A percentile compares a stretch with the other conserved stretches of the same genome.
Evolutionary conservation across 2,329 filamentous ascomycete species (phyloP).

Genomic region (Neonectria coccinea): DNA sequence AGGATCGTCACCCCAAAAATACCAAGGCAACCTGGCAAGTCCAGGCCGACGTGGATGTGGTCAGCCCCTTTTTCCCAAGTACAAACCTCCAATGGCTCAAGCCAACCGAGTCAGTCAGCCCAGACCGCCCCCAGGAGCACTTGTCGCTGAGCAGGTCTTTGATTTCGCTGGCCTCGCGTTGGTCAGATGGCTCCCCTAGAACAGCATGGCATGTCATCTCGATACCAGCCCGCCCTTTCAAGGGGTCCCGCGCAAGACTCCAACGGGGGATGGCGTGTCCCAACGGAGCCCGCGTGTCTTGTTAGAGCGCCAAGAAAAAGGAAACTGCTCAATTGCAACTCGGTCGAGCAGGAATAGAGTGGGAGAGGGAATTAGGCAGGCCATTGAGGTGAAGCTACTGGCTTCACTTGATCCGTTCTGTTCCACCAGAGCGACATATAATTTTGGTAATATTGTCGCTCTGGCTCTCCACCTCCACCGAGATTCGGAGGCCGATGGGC

Average conservation of each 20-base stretch:
- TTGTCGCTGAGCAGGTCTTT: constrained; percentile 23
- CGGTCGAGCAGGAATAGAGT: constrained; percentile 4
- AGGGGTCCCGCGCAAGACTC: constrained; percentile 8
- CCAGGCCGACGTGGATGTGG: constrained; percentile 26
- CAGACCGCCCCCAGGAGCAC: constrained; percentile 20
- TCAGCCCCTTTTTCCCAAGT: constrained; percentile 36
- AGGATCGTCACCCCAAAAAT: constrained; percentile 33
- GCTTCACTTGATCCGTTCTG: constrained; percentile 32
- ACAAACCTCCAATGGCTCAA: constrained; percentile 16
- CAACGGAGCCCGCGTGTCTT: constrained; percentile 13
- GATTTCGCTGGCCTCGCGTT: constrained; percentile 32
- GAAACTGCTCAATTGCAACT: constrained; percentile 26
- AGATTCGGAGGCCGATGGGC: constrained; percentile 37
- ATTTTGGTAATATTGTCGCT: constrained; percentile 7
- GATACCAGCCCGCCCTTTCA: constrained; percentile 26
- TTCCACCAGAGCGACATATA: constrained; percentile 33
- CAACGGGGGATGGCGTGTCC: constrained; percentile 30
- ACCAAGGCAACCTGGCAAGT: constrained; percentile 9
- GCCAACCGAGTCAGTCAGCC: constrained; percentile 15
- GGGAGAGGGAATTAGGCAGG: constrained; percentile 11
- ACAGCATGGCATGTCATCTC: constrained; percentile 21
- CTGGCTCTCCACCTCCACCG: constrained; percentile 35
- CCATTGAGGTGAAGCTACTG: constrained; percentile 29
- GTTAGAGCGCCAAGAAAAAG: constrained; percentile 24
- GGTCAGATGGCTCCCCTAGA: constrained; percentile 15